These are phyloP conservation scores for Herpetospermum pedunculosum DNA, from an alignment of 306 rosid genomes.

Conservation along the genomic window DNA sequence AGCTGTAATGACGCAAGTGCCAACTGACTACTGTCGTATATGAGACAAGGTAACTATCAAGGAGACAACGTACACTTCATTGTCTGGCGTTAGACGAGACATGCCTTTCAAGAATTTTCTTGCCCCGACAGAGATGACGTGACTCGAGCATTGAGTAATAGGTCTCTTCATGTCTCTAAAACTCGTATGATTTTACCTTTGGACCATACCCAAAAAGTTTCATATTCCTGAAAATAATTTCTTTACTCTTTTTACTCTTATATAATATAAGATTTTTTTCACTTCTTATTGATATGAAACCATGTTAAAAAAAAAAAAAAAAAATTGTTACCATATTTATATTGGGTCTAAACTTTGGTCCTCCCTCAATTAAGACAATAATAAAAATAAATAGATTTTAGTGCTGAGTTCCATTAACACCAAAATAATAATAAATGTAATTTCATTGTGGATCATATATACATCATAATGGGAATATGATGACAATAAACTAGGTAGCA, in stretches of 20 bases:
- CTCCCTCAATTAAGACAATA: too few species aligned
- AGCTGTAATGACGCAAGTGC: background rate
- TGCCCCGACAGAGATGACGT: background rate
- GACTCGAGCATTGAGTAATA: background rate
- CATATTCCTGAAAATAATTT: background rate
- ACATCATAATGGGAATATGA: too few species aligned
- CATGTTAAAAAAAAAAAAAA: too few species aligned
- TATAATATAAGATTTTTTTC: too few species aligned
- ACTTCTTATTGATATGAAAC: background rate
- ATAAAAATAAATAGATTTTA: background rate
- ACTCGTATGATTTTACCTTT: background rate
- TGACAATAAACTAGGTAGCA: background rate
- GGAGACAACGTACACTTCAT: background rate
- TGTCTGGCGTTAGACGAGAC: background rate
- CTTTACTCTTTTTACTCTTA: background rate
- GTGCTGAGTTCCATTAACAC: background rate
- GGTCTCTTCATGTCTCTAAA: background rate
- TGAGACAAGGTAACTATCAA: background rate
- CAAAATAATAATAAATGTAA: background rate
- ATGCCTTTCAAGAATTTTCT: background rate
- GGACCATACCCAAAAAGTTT: background rate
- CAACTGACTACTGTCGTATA: background rate
- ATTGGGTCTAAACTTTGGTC: too few species aligned
- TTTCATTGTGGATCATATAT: background rate
- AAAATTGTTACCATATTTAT: too few species aligned